phyloP scores from a whole-genome alignment of 2,329 filamentous ascomycete genomes.

The Ceratocystis huliohia region DNA sequence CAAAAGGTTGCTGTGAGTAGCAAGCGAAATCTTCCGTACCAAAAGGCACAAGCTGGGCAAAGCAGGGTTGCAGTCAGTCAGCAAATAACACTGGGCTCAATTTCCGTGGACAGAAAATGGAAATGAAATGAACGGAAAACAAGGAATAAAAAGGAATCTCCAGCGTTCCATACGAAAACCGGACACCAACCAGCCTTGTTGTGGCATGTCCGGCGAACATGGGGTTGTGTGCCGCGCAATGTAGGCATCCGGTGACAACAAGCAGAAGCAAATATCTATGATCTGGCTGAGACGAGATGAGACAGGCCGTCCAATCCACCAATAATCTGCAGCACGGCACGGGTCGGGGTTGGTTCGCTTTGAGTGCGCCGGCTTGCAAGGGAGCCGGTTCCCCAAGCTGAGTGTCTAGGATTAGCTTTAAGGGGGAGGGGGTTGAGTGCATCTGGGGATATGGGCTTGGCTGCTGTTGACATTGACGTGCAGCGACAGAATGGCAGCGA shows the following conservation, averaged over 20 bases:
- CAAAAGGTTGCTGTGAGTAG: too few relatives aligned
- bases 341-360: neutral
- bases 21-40: too few relatives aligned
- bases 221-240: neutral
- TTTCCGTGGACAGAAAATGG: neutral
- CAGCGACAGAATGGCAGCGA: neutral
- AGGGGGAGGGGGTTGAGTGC: neutral
- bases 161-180: neutral
- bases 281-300: neutral
- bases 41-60: too few relatives aligned
- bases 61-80: too few relatives aligned
- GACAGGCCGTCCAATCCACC: neutral
- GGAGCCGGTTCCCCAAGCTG: constrained; percentile 5
- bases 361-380: neutral
- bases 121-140: too few relatives aligned
- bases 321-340: neutral
- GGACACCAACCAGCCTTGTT: neutral
- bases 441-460: neutral
- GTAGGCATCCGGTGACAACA: neutral
- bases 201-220: neutral
- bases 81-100: too few relatives aligned
- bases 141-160: neutral
- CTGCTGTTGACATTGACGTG: neutral
- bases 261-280: neutral
- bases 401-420: neutral